Percentiles rank a stretch among this genome's conserved stretches.
Conservation (phyloP, 495 filamentous ascomycete genomes). For the Lichenothelia convexa region DNA sequence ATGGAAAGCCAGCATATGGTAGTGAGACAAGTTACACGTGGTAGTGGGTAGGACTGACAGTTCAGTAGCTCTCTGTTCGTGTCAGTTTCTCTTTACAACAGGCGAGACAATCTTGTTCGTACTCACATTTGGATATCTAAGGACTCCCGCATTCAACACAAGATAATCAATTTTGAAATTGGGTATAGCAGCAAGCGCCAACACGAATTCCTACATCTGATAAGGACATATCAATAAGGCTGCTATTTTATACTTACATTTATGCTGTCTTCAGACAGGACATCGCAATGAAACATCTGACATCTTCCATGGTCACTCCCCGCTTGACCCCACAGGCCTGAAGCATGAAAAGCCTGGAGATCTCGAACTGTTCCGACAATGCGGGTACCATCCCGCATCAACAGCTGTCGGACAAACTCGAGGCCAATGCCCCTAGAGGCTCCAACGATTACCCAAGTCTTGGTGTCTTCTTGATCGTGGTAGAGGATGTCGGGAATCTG, state of each 20-base stretch:
- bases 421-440: constrained; percentile 39
- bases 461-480: constrained; percentile 12
- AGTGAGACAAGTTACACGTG: neutral
- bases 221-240: constrained; percentile 8
- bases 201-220: constrained; percentile 16
- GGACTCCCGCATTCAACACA: constrained; percentile 38
- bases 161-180: constrained; percentile 29
- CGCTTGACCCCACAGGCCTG: constrained; percentile 24
- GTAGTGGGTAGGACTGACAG: constrained; percentile 20
- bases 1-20: neutral
- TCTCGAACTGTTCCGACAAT: constrained; percentile 36
- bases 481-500: constrained; percentile 16
- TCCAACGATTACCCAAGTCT: constrained; percentile 38
- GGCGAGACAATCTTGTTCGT: too few relatives aligned
- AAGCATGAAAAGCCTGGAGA: constrained; percentile 18
- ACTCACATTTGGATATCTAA: constrained; percentile 36
- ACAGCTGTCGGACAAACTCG: constrained; percentile 33
- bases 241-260: constrained; percentile 18
- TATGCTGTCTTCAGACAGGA: constrained; percentile 32
- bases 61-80: constrained; percentile 30
- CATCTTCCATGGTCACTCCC: constrained; percentile 23
- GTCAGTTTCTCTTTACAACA: constrained; percentile 6
- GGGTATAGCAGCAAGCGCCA: constrained; percentile 14
- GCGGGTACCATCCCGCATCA: constrained; percentile 23
- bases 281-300: constrained; percentile 32